These are phyloP conservation scores for Mycena metata DNA, from an alignment of 768 basidiomycete genomes.

Conservation along the genomic window DNA sequence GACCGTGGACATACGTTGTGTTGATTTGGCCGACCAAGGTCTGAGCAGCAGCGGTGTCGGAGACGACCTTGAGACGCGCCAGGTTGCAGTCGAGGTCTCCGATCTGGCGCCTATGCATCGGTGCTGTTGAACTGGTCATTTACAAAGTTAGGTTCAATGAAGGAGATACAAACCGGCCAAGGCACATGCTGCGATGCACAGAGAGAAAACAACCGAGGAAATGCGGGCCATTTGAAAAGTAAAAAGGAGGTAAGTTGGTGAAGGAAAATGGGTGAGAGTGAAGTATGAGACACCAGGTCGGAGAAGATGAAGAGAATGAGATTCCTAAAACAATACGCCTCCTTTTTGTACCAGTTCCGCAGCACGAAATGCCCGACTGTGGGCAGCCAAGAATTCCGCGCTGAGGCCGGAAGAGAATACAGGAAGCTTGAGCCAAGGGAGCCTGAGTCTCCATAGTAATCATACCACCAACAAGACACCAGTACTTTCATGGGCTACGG, in stretches of 20 bases:
- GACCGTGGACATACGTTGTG: constrained; percentile 10
- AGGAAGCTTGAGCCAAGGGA: no score
- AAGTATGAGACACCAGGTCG: constrained; percentile 28
- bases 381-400: no score
- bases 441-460: no score
- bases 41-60: constrained; percentile 1
- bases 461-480: no score
- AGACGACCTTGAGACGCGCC: constrained; percentile 31
- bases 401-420: no score
- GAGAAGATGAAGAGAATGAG: background rate
- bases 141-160: background rate
- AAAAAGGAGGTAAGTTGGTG: background rate
- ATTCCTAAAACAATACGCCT: background rate
- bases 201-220: background rate
- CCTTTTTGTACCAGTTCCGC: constrained; percentile 15
- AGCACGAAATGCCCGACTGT: background rate
- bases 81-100: constrained; percentile 36
- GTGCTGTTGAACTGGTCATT: constrained; percentile 3
- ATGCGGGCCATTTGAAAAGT: constrained; percentile 18
- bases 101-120: constrained; percentile 30
- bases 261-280: background rate
- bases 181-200: constrained; percentile 6
- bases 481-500: no score
- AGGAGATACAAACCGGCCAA: constrained; percentile 6
- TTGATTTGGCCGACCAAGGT: constrained; percentile 24